Base-by-base conservation (phyloP, 495 filamentous ascomycete species). In the Tuber indicum region DNA sequence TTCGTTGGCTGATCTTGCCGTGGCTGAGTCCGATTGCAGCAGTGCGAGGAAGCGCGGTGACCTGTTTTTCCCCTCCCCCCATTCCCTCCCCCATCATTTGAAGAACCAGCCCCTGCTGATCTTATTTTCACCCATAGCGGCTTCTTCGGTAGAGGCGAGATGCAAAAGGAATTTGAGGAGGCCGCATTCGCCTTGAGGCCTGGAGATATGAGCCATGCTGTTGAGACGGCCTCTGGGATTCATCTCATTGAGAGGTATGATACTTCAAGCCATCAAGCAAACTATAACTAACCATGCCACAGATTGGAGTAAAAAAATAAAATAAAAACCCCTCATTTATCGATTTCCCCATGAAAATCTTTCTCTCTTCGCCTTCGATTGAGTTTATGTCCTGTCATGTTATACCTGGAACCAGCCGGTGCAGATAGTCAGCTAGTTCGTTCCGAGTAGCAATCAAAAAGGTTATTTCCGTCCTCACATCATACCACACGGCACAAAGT, bases 121-220 rank as follows among this genome's bases (percentile, higher is more conserved):
- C 39, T 16, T 79, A 73, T 66, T 44, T 52, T 52, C 77, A 71
- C 76, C 52, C 70, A 73, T 72, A 93, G 91, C 71, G 96, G 96
- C 1, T 97, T 93, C 84, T 99, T 99, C 82, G 94, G 93, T 39
- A 90, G 86, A 75, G 92, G 93, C 8, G 96, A 99, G 81, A 99
- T 99, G 96, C 96, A 99, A 83, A 97, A 95, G 87, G 96, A 98
- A 85, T 99, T 99, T 79, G 96, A 98, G 85, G 93, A 97, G 45
- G 94, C 94, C 0, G 91, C 95, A 6, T 98, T 98, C 86, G 90
- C 90, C 21, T 86, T 99, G 46, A 89, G 93, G 83, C 91, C 91
- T 0, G 93, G 93, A 36, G 90, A 98, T 84, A 89, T 99, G 75
- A 97, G 93, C 83, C 85, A 87, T 36, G 86, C 97, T 43, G 92